Evolutionary conservation across 1,284 basidiomycete genomes (phyloP).

Genomic region (Papiliotrema flavescens): DNA sequence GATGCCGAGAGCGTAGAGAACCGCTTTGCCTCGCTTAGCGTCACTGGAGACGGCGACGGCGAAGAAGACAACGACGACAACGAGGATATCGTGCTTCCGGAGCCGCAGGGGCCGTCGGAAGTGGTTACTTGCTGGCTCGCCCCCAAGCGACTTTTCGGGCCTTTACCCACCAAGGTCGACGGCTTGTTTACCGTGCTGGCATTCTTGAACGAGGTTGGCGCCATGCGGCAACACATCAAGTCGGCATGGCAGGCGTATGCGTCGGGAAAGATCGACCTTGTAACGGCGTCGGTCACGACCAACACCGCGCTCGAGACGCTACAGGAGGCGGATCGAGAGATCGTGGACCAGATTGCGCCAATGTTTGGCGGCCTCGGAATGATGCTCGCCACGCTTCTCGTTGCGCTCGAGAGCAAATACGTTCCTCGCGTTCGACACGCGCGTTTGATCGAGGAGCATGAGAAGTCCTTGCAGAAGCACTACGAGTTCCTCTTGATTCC

Average conservation of each 20-base stretch:
- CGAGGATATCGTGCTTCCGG: constrained; percentile 15
- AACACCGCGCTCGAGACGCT: constrained; percentile 20
- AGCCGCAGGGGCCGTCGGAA: constrained; percentile 4
- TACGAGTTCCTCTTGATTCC: constrained; percentile 13
- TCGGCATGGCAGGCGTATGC: constrained; percentile 13
- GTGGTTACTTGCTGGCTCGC: background rate
- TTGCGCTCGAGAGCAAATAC: no score
- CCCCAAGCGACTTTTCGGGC: background rate
- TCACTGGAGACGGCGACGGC: no score
- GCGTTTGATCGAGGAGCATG: no score
- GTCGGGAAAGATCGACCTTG: constrained; percentile 6
- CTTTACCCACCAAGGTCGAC: constrained; percentile 4
- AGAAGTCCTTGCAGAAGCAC: no score
- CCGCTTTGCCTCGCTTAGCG: no score
- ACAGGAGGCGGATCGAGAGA: constrained; percentile 8
- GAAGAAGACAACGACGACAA: constrained; percentile 8
- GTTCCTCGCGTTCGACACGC: no score
- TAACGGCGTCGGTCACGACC: constrained; percentile 17
- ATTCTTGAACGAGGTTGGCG: constrained; percentile 13
- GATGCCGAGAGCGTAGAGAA: no score
- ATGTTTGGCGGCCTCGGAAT: no score
- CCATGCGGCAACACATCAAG: constrained; percentile 9
- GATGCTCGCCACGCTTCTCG: no score
- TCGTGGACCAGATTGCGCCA: constrained; percentile 1
- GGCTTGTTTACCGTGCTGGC: constrained; percentile 4